phyloP scores from a whole-genome alignment of 129 eudicot species.

The Centrapalus pauciflorus region DNA sequence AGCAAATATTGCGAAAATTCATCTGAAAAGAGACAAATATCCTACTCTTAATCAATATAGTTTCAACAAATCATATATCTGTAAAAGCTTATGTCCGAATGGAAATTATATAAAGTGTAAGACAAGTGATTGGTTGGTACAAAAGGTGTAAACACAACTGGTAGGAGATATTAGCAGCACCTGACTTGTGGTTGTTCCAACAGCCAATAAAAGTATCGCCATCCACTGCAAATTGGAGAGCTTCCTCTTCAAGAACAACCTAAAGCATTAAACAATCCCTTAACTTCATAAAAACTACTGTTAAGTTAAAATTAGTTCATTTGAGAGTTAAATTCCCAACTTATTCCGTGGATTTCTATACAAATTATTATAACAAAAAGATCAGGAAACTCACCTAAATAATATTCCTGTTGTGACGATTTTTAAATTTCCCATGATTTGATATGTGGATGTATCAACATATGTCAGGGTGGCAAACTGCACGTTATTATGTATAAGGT shows the following conservation, averaged over 20 bases:
- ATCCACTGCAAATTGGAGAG: conserved; percentile 91
- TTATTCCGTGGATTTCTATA: not conserved
- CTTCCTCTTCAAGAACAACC: conserved; percentile 85
- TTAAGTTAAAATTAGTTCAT: not conserved
- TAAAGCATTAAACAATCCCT: conserved; percentile 26
- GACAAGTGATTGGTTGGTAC: conserved; percentile 2
- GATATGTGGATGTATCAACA: conserved; percentile 85
- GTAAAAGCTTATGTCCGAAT: not conserved
- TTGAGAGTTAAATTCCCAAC: not conserved
- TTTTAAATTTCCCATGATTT: conserved; percentile 80
- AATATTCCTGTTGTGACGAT: conserved; percentile 75
- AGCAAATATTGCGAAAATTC: not conserved
- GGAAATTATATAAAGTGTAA: not conserved
- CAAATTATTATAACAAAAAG: not conserved
- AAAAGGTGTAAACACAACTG: conserved; percentile 5
- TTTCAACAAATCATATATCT: not conserved
- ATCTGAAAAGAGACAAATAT: not conserved
- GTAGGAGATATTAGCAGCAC: conserved; percentile 35
- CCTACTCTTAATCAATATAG: not conserved
- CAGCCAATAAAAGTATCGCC: conserved; percentile 75
- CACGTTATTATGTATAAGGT: conserved; percentile 84
- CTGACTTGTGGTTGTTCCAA: conserved; percentile 99
- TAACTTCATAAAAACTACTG: conserved; percentile 12
- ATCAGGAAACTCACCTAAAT: conserved; percentile 42
- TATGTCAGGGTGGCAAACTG: conserved; percentile 87